A percentile compares a stretch with the other conserved stretches of the same genome.
phyloP scores from a whole-genome alignment of 2,329 filamentous ascomycete genomes.

The Colletotrichum karsti region DNA sequence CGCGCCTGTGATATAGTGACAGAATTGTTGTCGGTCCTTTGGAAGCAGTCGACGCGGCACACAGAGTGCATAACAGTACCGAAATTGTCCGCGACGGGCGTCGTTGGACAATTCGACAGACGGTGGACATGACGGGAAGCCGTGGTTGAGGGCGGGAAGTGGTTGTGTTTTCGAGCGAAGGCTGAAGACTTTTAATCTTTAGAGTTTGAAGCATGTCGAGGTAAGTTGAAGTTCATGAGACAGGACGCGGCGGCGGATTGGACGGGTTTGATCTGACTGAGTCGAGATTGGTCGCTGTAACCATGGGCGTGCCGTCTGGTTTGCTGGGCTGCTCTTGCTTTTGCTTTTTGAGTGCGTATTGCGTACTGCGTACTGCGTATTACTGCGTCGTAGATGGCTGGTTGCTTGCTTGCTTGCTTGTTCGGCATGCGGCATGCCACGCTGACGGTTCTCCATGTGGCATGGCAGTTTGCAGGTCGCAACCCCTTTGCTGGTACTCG shows the following conservation, averaged over 20 bases:
- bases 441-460: conserved; percentile 8
- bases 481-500: not conserved
- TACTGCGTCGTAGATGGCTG: no score
- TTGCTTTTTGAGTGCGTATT: no score
- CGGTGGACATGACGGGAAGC: not conserved
- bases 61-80: not conserved
- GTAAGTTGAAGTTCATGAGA: conserved; percentile 1
- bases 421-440: not conserved
- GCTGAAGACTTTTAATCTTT: not conserved
- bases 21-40: not conserved
- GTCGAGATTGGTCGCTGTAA: not conserved
- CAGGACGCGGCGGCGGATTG: not conserved
- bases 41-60: not conserved
- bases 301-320: not conserved
- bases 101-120: not conserved
- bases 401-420: not conserved
- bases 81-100: not conserved
- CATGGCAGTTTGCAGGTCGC: conserved; percentile 16
- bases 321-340: not conserved
- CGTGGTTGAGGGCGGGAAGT: not conserved
- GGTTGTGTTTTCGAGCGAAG: no score
- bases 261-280: not conserved
- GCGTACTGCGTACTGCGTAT: no score
- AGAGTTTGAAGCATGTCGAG: conserved; percentile 16
- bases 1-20: not conserved